Evolutionary conservation across 805 yeast genomes (phyloP), one percentile per base, ranked within the genome.

Genomic region (Ogataea saltuana): DNA sequence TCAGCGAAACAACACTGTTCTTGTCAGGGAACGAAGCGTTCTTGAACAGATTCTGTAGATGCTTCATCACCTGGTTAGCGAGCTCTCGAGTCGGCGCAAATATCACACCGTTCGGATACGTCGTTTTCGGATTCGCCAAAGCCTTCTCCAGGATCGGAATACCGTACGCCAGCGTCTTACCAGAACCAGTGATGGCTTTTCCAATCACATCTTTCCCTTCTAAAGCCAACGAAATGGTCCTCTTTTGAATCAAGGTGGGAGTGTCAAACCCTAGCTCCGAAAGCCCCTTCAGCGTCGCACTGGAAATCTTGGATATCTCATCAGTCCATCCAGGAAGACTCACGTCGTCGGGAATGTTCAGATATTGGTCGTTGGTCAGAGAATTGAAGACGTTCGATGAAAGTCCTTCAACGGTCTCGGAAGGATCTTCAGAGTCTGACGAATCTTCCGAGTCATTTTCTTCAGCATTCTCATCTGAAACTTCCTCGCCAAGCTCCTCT

Each of bases 151-250:
- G 63, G 21, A 95, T 83, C 8, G 99, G 97, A 20, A 93, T 78
- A 34, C 97, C 97, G 63, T 88, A 93, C 0, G 99, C 99, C 45
- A 90, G 70, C 0, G 99, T 93, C 61, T 93, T 93, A 73, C 99
- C 99, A 1, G 96, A 87, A 62, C 99, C 99, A 1, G 99, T 93
- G 9, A 93, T 84, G 12, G 99, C 99, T 60, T 91, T 93, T 42
- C 99, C 99, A 51, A 93, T 81, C 4, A 93, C 78, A 65, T 93
- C 98, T 26, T 72, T 74, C 5, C 90, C 95, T 21, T 72, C 70
- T 11, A 88, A 45, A 2, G 91, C 88, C 20, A 72, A 56, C 2
- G 98, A 96, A 42, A 93, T 82, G 8, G 91, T 72, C 44, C 69
- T 68, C 46, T 71, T 74, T 65, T 93, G 99, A 58, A 93, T 89